Base-by-base conservation (phyloP, 2,329 filamentous ascomycete genomes). In the Sarocladium oryzae region DNA sequence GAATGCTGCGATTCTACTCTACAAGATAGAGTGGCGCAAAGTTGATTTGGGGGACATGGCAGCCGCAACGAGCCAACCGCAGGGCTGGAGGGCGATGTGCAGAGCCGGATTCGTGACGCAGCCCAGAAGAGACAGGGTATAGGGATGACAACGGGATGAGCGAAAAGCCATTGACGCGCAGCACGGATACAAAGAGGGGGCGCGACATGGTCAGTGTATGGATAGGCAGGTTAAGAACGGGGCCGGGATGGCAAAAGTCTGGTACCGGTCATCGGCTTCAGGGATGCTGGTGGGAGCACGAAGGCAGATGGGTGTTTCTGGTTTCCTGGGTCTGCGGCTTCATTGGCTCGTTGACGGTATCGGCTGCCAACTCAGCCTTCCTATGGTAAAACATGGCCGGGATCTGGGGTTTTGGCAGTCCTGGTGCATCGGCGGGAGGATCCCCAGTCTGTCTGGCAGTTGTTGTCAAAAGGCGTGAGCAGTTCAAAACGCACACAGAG, bases 181-280 rank as follows among this genome's bases (percentile, higher is more conserved):
- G 23, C 16, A 15, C 37, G 40, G 24, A 24, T n/a, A n/a, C n/a
- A n/a, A 16, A 45, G 11, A 45, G 23, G 40, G 24, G 40, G 40
- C 13, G 5, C 10, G 24, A 26, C 40, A n/a, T 21, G 23, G 8
- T n/a, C n/a, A n/a, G n/a, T n/a, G n/a, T n/a, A n/a, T n/a, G n/a
- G n/a, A n/a, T n/a, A n/a, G n/a, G n/a, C n/a, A n/a, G n/a, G n/a
- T n/a, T n/a, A n/a, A n/a, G n/a, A n/a, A n/a, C n/a, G 43, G 26
- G 43, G 33, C 26, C 40, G 21, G 43, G 28, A 48, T n/a, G 26
- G n/a, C 8, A 7, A 32, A 33, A 48, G 43, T 48, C 28, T 48
- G 43, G 43, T 48, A 48, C 26, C 43, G 26, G 43, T 33, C 43
- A 48, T 48, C 43, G 26, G 28, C 43, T 20, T 30, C 43, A 48